Evolutionary conservation across 202 grass and related monocot species (phyloP).

Genomic region (Panicum hallii): DNA sequence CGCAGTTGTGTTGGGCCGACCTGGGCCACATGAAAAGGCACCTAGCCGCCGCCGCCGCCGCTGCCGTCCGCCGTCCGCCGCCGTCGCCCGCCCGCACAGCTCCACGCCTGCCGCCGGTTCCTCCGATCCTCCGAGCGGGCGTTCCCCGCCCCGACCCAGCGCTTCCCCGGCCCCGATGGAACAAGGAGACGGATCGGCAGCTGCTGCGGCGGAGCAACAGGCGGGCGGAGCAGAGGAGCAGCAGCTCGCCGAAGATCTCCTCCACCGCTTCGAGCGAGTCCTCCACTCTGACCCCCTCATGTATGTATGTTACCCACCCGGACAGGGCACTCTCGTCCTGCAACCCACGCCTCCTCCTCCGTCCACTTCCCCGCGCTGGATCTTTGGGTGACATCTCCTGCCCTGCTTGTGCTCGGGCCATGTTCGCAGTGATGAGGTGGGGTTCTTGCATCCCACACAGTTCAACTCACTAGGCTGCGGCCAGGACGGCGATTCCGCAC

Average conservation of each 20-base stretch:
- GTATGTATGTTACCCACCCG: constrained; percentile 8
- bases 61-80: too few species aligned
- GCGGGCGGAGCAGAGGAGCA: not conserved
- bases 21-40: too few species aligned
- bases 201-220: not conserved
- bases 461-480: constrained; percentile 44
- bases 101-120: too few species aligned
- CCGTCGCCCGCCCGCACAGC: too few species aligned
- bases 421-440: constrained; percentile 61
- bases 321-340: not conserved
- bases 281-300: constrained; percentile 46
- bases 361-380: not conserved
- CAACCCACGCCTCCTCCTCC: not conserved
- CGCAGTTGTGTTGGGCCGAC: too few species aligned
- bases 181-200: not conserved
- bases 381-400: not conserved
- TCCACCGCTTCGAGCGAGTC: constrained; percentile 43
- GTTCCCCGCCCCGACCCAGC: too few species aligned
- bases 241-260: constrained; percentile 23
- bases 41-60: too few species aligned
- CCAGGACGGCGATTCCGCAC: not conserved
- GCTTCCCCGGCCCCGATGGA: not conserved
- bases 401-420: not conserved
- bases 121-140: not conserved
- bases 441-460: constrained; percentile 70